A percentile compares a stretch with the other conserved stretches of the same genome.
Conservation (phyloP, 805 yeast genomes). For the Kluyveromyces nonfermentans region DNA sequence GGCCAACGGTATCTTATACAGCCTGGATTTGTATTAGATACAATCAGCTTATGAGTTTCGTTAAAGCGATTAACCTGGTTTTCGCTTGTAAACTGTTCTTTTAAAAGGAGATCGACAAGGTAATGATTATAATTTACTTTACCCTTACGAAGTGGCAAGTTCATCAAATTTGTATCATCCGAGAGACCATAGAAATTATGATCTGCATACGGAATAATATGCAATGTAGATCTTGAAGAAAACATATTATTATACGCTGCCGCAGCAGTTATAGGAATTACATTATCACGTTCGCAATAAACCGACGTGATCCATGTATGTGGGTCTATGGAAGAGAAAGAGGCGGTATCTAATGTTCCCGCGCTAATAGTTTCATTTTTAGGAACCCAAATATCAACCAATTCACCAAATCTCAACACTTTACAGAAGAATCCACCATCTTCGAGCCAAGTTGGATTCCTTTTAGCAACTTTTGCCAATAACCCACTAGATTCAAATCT, state of each 20-base stretch:
- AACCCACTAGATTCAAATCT: constrained; percentile 50
- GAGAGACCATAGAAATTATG: constrained; percentile 65
- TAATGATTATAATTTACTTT: constrained; percentile 49
- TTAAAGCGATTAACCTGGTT: constrained; percentile 48
- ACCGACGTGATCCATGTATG: constrained; percentile 51
- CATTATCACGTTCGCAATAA: constrained; percentile 59
- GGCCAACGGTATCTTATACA: constrained; percentile 17
- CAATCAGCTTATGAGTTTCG: constrained; percentile 12
- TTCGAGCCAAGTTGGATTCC: constrained; percentile 32
- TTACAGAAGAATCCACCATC: constrained; percentile 34
- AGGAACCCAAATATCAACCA: constrained; percentile 35
- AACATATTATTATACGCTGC: constrained; percentile 49
- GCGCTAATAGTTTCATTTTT: constrained; percentile 43
- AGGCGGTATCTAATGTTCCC: constrained; percentile 37
- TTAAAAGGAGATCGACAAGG: constrained; percentile 41
- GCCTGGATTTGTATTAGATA: constrained; percentile 9
- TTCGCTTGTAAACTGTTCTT: constrained; percentile 17
- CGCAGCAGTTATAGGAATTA: constrained; percentile 58
- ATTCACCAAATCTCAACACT: constrained; percentile 44
- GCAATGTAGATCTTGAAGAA: constrained; percentile 45
- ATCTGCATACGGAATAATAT: constrained; percentile 59
- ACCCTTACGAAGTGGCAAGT: constrained; percentile 37
- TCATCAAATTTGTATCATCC: constrained; percentile 29
- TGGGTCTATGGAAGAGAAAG: constrained; percentile 33
- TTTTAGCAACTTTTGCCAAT: constrained; percentile 29